Base-by-base conservation (phyloP, 1,284 basidiomycete species). In the Bondarzewia mesenterica region DNA sequence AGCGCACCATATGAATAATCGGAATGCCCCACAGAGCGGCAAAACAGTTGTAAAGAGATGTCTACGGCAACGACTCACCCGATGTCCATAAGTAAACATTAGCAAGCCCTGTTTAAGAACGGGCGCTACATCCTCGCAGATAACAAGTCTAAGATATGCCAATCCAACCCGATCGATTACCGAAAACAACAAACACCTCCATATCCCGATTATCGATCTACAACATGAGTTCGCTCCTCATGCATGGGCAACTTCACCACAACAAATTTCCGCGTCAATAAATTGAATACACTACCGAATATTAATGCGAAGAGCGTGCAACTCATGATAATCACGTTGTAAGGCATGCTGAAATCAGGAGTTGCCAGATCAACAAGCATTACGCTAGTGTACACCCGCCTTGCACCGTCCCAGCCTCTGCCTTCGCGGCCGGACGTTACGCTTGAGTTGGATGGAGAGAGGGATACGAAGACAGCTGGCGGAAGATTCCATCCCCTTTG, bases 291-390 rank as follows among this genome's bases (percentile, higher is more conserved):
- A 55, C 82, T 89, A 37, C 95, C 95, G 65, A 99, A 98, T 53
- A 95, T 86, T 52, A 98, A 79, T 29, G 95, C 93, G 52, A 94
- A 79, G 43, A 96, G 72, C 7, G 92, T 93, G 60, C 85, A 91
- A 49, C 82, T 93, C 73, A 97, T 87, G 60, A 96, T 95, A 65
- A 98, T 98, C 53, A 98, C 94, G 67, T 98, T 99, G 70, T 98
- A 99, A 10, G 95, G 94, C 93, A 99, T 98, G 60, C 89, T 94
- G 66, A 99, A 99, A 68, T 99, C 95, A 0, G 96, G 96, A 7
- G 92, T 94, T 7, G 95, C 89, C 21, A 97, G 75, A 63, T 96
- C 91, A 38, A 96, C 80, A 22, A 99, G 78, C 16, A 93, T 74
- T 10, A 85, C 77, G 0, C 81, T 72, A 1, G 91, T 91, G 65